Evolutionary conservation across 1,139 yeast genomes (phyloP).

Genomic region (Debaryomycetaceae sp.): DNA sequence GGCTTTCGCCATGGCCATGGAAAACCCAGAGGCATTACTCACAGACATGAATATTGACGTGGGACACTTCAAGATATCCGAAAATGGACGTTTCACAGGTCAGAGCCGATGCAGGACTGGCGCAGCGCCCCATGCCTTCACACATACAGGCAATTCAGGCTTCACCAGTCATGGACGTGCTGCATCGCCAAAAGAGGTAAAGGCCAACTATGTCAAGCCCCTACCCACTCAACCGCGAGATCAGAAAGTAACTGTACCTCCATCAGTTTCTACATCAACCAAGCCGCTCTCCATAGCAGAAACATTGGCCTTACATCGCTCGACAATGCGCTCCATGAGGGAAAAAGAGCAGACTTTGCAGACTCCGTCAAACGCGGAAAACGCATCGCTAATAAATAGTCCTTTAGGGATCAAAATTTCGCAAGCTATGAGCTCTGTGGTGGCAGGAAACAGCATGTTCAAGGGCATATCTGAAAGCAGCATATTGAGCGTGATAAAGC

Average conservation of each 20-base stretch:
- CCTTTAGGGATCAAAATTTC: constrained; percentile 21
- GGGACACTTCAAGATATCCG: not conserved
- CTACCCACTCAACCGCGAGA: too few species aligned
- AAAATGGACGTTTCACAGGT: too few species aligned
- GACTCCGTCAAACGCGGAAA: constrained; percentile 11
- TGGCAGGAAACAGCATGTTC: not conserved
- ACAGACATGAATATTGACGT: constrained; percentile 33
- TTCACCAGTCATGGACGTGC: too few species aligned
- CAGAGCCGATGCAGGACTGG: too few species aligned
- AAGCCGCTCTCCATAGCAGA: constrained; percentile 48
- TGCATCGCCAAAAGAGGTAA: too few species aligned
- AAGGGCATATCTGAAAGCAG: constrained; percentile 14
- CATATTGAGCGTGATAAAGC: constrained; percentile 27
- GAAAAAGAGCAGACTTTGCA: constrained; percentile 9
- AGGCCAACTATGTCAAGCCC: too few species aligned
- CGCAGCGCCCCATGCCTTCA: too few species aligned
- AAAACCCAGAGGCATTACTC: constrained; percentile 46
- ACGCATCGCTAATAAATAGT: constrained; percentile 1
- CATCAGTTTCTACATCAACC: too few species aligned
- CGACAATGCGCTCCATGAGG: constrained; percentile 12
- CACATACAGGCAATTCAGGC: too few species aligned
- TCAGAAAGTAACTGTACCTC: too few species aligned
- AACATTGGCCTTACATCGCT: constrained; percentile 48
- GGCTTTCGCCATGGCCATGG: constrained; percentile 65
- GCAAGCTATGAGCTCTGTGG: constrained; percentile 10